Evolutionary conservation across 768 basidiomycete genomes (phyloP).

Genomic region (Amanita pallidorosea): DNA sequence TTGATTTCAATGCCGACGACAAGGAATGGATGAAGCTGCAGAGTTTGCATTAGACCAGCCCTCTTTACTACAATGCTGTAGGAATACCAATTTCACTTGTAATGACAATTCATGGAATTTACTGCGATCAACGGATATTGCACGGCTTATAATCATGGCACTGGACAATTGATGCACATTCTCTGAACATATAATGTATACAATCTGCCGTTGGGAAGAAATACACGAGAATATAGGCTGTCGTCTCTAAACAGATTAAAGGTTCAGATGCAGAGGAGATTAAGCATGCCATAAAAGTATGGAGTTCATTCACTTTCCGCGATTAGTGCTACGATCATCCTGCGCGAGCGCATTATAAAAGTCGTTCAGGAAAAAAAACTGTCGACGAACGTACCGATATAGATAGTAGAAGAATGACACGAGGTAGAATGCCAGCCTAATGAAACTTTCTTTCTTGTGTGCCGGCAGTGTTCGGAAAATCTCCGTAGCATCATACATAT

Average conservation of each 20-base stretch:
- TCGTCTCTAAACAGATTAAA: not conserved
- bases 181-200: not conserved
- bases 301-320: conserved; percentile 54
- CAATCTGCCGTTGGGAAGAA: not conserved
- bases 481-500: conserved; percentile 99
- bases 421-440: conserved; percentile 91
- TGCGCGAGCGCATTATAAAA: conserved; percentile 16
- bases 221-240: conserved; percentile 1
- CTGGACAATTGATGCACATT: too few species aligned
- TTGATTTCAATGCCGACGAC: conserved; percentile 76
- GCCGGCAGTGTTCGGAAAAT: conserved; percentile 90
- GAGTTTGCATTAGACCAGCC: conserved; percentile 45
- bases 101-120: too few species aligned
- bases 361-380: not conserved
- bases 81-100: too few species aligned
- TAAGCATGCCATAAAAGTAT: not conserved
- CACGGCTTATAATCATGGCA: too few species aligned
- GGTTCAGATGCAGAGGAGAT: conserved; percentile 1
- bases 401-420: conserved; percentile 90
- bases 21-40: conserved; percentile 86
- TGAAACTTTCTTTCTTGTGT: conserved; percentile 95
- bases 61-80: too few species aligned
- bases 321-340: conserved; percentile 84
- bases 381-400: conserved; percentile 51
- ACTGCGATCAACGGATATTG: too few species aligned